phyloP scores from a whole-genome alignment of 2,329 filamentous ascomycete genomes.

The Hysterium pulicare region DNA sequence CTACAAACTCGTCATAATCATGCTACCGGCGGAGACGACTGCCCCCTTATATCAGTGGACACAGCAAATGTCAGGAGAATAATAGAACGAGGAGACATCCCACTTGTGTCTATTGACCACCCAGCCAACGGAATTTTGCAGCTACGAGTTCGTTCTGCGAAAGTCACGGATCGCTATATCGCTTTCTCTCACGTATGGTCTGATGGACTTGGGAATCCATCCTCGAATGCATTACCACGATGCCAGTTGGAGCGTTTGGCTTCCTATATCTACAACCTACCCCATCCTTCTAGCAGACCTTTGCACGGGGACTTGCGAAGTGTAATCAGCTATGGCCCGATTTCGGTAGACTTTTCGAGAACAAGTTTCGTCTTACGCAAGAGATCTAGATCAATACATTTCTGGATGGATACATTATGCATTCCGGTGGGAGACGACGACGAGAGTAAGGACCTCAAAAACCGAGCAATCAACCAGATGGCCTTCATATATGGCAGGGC shows the following conservation, averaged over 20 bases:
- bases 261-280: neutral
- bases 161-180: conserved; percentile 1
- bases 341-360: conserved; percentile 5
- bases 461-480: conserved; percentile 12
- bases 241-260: conserved; percentile 7
- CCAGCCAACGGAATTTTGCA: no score
- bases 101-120: no score
- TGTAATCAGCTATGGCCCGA: conserved; percentile 1
- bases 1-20: no score
- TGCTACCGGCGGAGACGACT: no score
- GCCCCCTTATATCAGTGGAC: no score
- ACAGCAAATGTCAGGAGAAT: no score
- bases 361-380: neutral
- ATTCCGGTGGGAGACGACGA: conserved; percentile 10
- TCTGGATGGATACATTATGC: conserved; percentile 20
- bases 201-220: conserved; percentile 13
- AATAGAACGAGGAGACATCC: no score
- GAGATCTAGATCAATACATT: neutral
- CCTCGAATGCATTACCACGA: conserved; percentile 9
- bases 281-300: neutral
- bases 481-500: conserved; percentile 11
- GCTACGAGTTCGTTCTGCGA: conserved; percentile 4
- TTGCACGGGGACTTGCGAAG: neutral
- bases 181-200: conserved; percentile 15
- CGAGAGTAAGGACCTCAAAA: conserved; percentile 1